Conservation (phyloP, 257 asterid species). For the Plectranthus barbatus region DNA sequence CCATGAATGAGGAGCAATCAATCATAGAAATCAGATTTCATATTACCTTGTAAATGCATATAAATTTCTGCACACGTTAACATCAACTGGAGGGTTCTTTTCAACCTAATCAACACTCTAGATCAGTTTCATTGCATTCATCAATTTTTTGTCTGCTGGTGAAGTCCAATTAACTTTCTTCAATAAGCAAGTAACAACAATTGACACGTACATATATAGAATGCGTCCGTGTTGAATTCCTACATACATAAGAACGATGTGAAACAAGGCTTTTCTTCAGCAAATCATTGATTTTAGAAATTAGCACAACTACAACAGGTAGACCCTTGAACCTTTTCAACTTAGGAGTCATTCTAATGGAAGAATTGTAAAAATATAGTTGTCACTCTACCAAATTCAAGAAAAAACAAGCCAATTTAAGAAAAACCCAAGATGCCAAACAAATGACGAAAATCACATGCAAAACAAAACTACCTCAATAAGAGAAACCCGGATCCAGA, state of each 20-base stretch:
- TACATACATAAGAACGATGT: constrained; percentile 33
- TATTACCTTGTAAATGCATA: constrained; percentile 33
- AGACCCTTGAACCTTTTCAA: too few species aligned
- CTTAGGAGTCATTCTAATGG: too few species aligned
- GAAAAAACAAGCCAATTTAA: background rate
- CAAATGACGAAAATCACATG: constrained; percentile 6
- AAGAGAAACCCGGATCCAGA: constrained; percentile 13
- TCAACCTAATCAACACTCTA: background rate
- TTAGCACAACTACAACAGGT: too few species aligned
- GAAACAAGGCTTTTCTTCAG: constrained; percentile 33
- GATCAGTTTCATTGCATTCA: too few species aligned
- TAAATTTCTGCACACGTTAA: constrained; percentile 21
- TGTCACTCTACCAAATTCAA: constrained; percentile 1
- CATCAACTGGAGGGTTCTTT: constrained; percentile 15
- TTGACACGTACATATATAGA: background rate
- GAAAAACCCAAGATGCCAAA: background rate
- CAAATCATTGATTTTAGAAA: constrained; percentile 47
- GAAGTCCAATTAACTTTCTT: too few species aligned
- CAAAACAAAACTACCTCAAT: too few species aligned
- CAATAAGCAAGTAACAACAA: too few species aligned
- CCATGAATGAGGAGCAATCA: too few species aligned
- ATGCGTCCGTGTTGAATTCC: background rate
- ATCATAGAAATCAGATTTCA: too few species aligned
- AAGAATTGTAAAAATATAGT: too few species aligned
- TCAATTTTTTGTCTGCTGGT: too few species aligned